These are phyloP conservation scores for Piloderma croceum DNA, from an alignment of 768 basidiomycete genomes.

Conservation along the genomic window DNA sequence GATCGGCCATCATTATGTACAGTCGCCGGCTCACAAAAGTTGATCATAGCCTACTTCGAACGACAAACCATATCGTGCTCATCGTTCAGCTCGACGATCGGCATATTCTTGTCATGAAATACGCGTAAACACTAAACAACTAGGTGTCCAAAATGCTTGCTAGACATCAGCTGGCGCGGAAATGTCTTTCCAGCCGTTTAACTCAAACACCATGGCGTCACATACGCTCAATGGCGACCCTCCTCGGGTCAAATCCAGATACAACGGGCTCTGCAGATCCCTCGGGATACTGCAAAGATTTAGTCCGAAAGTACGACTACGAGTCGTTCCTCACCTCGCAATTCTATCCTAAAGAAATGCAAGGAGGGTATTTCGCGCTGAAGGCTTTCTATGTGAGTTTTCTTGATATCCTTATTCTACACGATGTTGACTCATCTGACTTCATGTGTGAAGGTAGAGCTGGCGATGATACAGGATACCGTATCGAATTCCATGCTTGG, in stretches of 20 bases:
- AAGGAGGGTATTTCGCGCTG: conserved; percentile 68
- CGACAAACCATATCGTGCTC: no score
- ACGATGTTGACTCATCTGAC: conserved; percentile 8
- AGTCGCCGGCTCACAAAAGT: no score
- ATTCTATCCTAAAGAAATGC: conserved; percentile 62
- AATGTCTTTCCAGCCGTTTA: background rate
- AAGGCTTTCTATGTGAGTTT: conserved; percentile 77
- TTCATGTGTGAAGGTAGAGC: conserved; percentile 52
- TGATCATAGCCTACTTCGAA: no score
- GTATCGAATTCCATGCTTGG: conserved; percentile 71
- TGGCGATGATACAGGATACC: conserved; percentile 70
- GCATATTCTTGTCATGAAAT: no score
- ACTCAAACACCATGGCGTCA: background rate
- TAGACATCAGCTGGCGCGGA: no score
- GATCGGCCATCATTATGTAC: no score
- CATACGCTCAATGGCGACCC: background rate
- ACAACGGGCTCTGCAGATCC: conserved; percentile 33
- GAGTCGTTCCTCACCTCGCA: conserved; percentile 69
- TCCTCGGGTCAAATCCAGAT: conserved; percentile 3
- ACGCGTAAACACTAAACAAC: no score
- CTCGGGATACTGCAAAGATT: conserved; percentile 58
- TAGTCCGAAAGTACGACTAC: conserved; percentile 78
- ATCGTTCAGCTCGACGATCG: no score
- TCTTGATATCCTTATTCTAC: conserved; percentile 4
- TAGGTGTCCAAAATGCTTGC: no score